phyloP scores from a whole-genome alignment of 345 rosid species.

The Lagerstroemia speciosa region DNA sequence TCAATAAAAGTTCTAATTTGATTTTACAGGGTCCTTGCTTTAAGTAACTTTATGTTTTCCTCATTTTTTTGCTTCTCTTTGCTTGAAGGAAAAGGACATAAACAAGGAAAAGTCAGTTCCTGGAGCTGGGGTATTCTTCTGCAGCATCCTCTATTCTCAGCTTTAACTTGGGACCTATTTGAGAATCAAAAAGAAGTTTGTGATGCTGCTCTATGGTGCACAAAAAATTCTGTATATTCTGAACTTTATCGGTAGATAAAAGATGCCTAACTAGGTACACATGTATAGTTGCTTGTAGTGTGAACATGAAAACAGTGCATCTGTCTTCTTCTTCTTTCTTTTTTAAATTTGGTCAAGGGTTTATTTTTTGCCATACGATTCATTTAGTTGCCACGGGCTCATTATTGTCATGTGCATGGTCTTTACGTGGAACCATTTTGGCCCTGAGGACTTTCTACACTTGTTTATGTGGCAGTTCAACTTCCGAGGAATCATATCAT shows the following conservation, averaged over 20 bases:
- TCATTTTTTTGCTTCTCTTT: constrained; percentile 3
- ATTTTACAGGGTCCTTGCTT: not conserved
- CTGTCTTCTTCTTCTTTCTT: not conserved
- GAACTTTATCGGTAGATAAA: no score
- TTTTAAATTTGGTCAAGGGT: not conserved
- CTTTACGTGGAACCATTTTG: not conserved
- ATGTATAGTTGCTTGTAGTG: not conserved
- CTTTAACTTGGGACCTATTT: not conserved
- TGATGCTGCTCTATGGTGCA: not conserved
- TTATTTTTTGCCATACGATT: not conserved
- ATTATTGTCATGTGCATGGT: not conserved
- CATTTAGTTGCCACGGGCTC: not conserved
- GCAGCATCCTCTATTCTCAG: not conserved
- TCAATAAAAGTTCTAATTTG: not conserved
- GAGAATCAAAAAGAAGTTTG: not conserved
- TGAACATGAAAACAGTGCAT: not conserved
- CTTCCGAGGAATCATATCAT: constrained; percentile 93
- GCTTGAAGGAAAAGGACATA: constrained; percentile 62
- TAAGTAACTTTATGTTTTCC: not conserved
- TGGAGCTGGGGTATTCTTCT: constrained; percentile 81
- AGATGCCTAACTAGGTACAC: not conserved
- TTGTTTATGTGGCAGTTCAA: constrained; percentile 60
- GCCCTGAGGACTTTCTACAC: constrained; percentile 5
- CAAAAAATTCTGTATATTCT: not conserved
- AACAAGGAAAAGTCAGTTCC: constrained; percentile 72